phyloP scores from a whole-genome alignment of 1,139 yeast genomes.

The Scheffersomyces illinoinensis region DNA sequence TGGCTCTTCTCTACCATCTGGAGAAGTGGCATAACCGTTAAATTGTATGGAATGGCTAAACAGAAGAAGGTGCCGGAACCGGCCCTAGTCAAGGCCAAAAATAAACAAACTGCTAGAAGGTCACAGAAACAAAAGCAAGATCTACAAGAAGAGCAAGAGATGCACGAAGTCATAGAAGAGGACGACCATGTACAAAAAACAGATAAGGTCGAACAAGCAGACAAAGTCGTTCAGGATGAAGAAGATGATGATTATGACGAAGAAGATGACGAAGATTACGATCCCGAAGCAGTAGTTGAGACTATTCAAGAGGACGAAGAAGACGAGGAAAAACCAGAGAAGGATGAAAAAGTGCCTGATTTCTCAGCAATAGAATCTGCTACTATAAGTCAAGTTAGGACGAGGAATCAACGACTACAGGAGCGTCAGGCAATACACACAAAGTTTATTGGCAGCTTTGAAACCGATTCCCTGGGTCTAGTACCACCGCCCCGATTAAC shows the following conservation, averaged over 20 bases:
- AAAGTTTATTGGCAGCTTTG: constrained; percentile 16
- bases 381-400: constrained; percentile 34
- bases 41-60: not conserved
- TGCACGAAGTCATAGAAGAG: not conserved
- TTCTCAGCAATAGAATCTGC: constrained; percentile 35
- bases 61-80: not conserved
- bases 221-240: constrained; percentile 8
- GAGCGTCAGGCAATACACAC: constrained; percentile 12
- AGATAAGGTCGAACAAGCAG: not conserved
- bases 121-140: not conserved
- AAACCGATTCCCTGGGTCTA: constrained; percentile 25
- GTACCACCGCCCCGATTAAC: constrained; percentile 24
- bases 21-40: not conserved
- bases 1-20: not conserved
- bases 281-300: constrained; percentile 39
- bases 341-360: constrained; percentile 28
- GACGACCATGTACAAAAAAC: not conserved
- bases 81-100: not conserved
- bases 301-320: constrained; percentile 16
- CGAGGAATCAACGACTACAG: constrained; percentile 35
- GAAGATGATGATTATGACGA: constrained; percentile 45
- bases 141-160: constrained; percentile 1
- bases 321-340: constrained; percentile 18
- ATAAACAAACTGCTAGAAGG: not conserved
- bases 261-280: constrained; percentile 67